Evolutionary conservation across 2,329 filamentous ascomycete species (phyloP).

Genomic region (Teratosphaeriaceae sp.): DNA sequence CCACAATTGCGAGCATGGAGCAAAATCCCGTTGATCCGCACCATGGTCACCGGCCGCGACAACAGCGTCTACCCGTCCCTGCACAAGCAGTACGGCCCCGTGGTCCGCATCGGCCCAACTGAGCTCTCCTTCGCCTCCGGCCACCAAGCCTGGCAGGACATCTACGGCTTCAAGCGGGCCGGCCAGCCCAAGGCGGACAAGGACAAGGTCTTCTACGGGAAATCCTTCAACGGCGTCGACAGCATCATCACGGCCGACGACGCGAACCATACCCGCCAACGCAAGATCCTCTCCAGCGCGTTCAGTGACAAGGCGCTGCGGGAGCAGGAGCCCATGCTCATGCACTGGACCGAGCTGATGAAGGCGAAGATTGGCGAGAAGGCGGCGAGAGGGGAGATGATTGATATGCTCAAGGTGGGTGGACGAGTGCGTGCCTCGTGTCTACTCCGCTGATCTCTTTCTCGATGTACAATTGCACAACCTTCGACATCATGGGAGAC

Average conservation of each 20-base stretch:
- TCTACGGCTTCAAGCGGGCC: slow-evolving; percentile 23
- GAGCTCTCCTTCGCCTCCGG: slow-evolving; percentile 31
- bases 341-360: slow-evolving; percentile 21
- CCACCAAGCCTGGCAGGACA: slow-evolving; percentile 18
- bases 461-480: slow-evolving; percentile 11
- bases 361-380: slow-evolving; percentile 17
- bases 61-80: slow-evolving; percentile 13
- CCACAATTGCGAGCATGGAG: slow-evolving; percentile 26
- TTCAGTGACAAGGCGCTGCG: slow-evolving; percentile 26
- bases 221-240: slow-evolving; percentile 16
- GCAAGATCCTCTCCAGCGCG: slow-evolving; percentile 20
- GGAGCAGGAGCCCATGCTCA: slow-evolving; percentile 26
- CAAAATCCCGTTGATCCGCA: slow-evolving; percentile 13
- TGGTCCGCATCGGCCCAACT: slow-evolving; percentile 35
- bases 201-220: slow-evolving; percentile 18
- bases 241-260: slow-evolving; percentile 20
- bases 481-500: slow-evolving; percentile 26
- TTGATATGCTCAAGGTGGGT: slow-evolving; percentile 23
- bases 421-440: no score
- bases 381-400: slow-evolving; percentile 11
- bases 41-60: slow-evolving; percentile 15
- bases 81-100: slow-evolving; percentile 31
- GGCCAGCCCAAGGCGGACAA: slow-evolving; percentile 14
- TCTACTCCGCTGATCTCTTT: not conserved
- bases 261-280: slow-evolving; percentile 20